Conservation (phyloP, 2,329 filamentous ascomycete genomes). For the Basipetospora chlamydospora region DNA sequence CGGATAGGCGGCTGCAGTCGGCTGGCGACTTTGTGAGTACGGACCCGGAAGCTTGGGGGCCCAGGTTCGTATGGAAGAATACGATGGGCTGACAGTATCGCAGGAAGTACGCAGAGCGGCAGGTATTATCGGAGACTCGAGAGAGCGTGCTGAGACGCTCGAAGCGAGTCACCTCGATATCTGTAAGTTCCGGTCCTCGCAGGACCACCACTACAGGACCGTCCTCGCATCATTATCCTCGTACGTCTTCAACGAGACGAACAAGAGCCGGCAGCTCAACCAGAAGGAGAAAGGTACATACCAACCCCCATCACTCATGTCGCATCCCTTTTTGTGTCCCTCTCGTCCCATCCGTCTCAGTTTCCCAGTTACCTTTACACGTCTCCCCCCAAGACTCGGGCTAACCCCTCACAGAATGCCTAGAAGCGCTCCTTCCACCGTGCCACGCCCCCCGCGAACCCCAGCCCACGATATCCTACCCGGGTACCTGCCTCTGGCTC, state of each 20-base stretch:
- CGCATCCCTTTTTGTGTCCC: neutral
- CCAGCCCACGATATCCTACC: slow-evolving; percentile 11
- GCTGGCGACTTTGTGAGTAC: slow-evolving; percentile 4
- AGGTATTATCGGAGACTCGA: slow-evolving; percentile 16
- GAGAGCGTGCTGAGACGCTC: slow-evolving; percentile 18
- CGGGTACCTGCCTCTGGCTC: slow-evolving; percentile 17
- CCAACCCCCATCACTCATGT: too few species aligned
- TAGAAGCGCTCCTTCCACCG: slow-evolving; percentile 10
- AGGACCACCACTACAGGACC: slow-evolving; percentile 15
- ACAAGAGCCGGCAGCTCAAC: slow-evolving; percentile 11
- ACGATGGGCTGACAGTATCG: neutral
- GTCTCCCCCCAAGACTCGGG: too few species aligned
- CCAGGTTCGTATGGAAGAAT: too few species aligned
- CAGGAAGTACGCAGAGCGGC: slow-evolving; percentile 9
- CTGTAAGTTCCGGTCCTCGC: slow-evolving; percentile 20
- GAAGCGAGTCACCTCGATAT: slow-evolving; percentile 24
- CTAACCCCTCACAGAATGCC: slow-evolving; percentile 9
- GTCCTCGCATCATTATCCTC: slow-evolving; percentile 10
- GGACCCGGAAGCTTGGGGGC: too few species aligned
- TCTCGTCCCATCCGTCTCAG: neutral
- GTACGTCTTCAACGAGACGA: slow-evolving; percentile 12
- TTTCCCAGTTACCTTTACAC: neutral
- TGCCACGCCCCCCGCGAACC: slow-evolving; percentile 8
- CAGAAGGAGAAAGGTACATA: slow-evolving; percentile 10
- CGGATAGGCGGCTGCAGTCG: neutral